A percentile compares a stretch with the other conserved stretches of the same genome.
Conservation (phyloP, 352 stramenopile species). For the Elongisporangium anandrum region DNA sequence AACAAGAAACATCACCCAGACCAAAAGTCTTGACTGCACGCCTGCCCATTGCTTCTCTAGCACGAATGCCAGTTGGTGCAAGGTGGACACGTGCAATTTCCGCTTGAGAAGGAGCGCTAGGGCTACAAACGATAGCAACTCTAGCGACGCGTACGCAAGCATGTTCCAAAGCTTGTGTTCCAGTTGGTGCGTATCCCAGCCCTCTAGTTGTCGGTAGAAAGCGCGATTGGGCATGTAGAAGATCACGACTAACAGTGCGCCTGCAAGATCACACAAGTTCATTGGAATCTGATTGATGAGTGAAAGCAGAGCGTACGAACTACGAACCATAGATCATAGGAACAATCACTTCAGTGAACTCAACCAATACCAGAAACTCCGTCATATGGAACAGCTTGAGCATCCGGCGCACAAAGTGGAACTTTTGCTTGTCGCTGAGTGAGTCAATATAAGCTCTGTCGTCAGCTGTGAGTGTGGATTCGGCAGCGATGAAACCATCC, state of each 20-base stretch:
- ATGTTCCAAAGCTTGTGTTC: constrained; percentile 23
- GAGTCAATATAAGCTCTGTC: background rate
- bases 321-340: constrained; percentile 15
- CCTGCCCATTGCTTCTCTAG: constrained; percentile 25
- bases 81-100: constrained; percentile 15
- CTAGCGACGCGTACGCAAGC: constrained; percentile 18
- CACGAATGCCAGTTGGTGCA: constrained; percentile 34
- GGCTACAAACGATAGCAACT: constrained; percentile 18
- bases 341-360: constrained; percentile 20
- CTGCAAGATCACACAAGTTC: background rate
- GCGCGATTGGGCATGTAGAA: constrained; percentile 18
- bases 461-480: background rate
- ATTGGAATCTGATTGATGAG: too few species aligned
- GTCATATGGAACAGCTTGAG: constrained; percentile 15
- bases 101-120: constrained; percentile 15
- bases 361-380: constrained; percentile 18
- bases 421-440: background rate
- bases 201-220: constrained; percentile 15
- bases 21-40: constrained; percentile 36
- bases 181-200: constrained; percentile 6
- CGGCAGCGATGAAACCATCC: too few species aligned
- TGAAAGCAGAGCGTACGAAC: too few species aligned
- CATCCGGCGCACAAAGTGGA: constrained; percentile 8
- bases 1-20: constrained; percentile 38
- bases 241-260: constrained; percentile 5